phyloP scores from a whole-genome alignment of 73 alveolate genomes.

The Paraurostyla sp. region DNA sequence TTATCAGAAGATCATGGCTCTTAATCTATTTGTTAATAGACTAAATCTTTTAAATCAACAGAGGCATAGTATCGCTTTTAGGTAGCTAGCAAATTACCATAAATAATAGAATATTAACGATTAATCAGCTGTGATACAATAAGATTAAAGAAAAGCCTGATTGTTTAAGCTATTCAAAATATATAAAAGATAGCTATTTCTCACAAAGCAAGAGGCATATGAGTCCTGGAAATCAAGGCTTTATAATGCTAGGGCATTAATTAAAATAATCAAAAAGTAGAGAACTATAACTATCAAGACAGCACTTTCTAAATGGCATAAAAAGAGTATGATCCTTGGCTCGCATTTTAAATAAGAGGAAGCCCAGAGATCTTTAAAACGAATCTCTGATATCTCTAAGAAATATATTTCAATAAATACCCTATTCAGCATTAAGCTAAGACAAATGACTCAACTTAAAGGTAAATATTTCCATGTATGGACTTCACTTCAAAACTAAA shows the following conservation, averaged over 20 bases:
- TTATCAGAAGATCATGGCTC: conserved; percentile 5
- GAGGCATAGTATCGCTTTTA: background rate
- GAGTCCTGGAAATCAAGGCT: background rate
- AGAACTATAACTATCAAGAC: background rate
- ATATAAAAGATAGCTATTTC: background rate
- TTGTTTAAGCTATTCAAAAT: background rate
- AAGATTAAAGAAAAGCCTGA: background rate
- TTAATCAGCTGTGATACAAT: background rate
- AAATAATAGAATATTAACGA: background rate
- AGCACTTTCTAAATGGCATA: background rate
- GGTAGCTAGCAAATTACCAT: background rate
- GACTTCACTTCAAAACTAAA: background rate
- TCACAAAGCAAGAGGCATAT: background rate
- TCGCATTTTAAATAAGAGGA: background rate
- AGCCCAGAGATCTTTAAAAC: background rate
- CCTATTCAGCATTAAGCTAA: background rate
- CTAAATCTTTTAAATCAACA: background rate
- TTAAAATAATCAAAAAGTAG: background rate
- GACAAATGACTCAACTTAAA: background rate
- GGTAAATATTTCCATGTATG: background rate
- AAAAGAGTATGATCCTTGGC: background rate
- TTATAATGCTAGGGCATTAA: background rate
- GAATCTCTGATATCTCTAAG: conserved; percentile 21
- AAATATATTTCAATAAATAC: conserved; percentile 7
- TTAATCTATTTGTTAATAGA: background rate